Conservation (phyloP, 306 rosid species). For the Cucurbita ficifolia region DNA sequence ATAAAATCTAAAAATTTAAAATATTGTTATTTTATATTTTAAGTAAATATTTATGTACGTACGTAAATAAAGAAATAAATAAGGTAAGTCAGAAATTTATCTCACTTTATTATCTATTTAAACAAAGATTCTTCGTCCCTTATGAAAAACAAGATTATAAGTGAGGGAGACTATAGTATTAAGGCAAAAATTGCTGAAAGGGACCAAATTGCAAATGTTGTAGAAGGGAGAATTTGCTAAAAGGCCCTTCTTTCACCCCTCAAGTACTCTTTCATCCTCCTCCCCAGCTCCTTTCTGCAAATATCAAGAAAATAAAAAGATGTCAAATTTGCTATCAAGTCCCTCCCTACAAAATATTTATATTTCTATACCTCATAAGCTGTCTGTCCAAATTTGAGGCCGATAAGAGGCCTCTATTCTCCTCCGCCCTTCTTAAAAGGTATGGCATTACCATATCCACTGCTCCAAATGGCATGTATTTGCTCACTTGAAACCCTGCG, state of each 20-base stretch:
- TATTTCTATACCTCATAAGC: slow-evolving; percentile 39
- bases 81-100: too few species aligned
- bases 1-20: too few species aligned
- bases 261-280: slow-evolving; percentile 26
- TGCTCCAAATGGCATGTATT: slow-evolving; percentile 90
- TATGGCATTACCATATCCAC: slow-evolving; percentile 71
- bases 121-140: too few species aligned
- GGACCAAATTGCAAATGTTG: too few species aligned
- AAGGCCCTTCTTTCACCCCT: neutral
- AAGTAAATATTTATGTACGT: too few species aligned
- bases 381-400: slow-evolving; percentile 55
- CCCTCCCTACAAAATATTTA: neutral
- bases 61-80: too few species aligned
- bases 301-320: neutral
- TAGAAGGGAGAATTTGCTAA: neutral
- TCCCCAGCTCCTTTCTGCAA: slow-evolving; percentile 48
- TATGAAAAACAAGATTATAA: too few species aligned
- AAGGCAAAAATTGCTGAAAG: too few species aligned
- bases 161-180: too few species aligned
- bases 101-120: too few species aligned
- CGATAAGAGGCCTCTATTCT: slow-evolving; percentile 69
- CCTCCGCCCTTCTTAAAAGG: slow-evolving; percentile 81
- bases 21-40: too few species aligned
- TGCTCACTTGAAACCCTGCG: slow-evolving; percentile 92
- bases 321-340: neutral